Evolutionary conservation across 208 protist species (phyloP).

Genomic region (Acanthamoeba castellanii): DNA sequence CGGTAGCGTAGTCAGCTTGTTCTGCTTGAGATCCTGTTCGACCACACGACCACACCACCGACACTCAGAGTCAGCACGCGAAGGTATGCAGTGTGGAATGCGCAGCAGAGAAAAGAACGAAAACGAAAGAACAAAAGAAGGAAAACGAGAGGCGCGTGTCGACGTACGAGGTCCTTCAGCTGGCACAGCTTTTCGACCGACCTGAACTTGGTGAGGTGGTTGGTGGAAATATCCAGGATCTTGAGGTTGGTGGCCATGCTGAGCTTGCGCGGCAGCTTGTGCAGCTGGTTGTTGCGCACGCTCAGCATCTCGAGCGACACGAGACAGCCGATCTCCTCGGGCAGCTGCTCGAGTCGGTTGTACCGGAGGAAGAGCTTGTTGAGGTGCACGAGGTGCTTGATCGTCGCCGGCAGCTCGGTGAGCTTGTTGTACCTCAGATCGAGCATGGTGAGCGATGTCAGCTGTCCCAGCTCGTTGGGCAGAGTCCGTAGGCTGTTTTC

Average conservation of each 20-base stretch:
- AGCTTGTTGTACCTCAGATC: conserved; percentile 66
- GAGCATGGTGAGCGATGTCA: conserved; percentile 31
- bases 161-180: conserved; percentile 54
- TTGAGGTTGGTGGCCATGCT: conserved; percentile 71
- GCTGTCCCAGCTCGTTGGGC: neutral
- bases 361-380: conserved; percentile 56
- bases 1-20: conserved; percentile 16
- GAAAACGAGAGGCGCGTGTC: neutral
- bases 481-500: conserved; percentile 54
- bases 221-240: conserved; percentile 64
- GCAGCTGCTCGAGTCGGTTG: conserved; percentile 77
- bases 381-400: conserved; percentile 45
- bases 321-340: conserved; percentile 63
- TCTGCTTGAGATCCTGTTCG: conserved; percentile 66
- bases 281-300: conserved; percentile 81
- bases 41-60: neutral
- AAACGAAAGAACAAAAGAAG: too few relatives aligned
- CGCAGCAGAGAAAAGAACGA: too few relatives aligned
- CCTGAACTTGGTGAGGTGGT: conserved; percentile 41
- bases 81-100: neutral
- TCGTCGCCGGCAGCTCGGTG: neutral
- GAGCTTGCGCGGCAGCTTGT: conserved; percentile 29
- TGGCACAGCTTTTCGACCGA: conserved; percentile 31
- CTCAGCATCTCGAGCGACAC: conserved; percentile 77
- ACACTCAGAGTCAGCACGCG: too few relatives aligned